Percentiles rank a stretch among this genome's conserved stretches.
phyloP scores from a whole-genome alignment of 768 basidiomycete genomes.

The Sistotremastrum niveocremeum region DNA sequence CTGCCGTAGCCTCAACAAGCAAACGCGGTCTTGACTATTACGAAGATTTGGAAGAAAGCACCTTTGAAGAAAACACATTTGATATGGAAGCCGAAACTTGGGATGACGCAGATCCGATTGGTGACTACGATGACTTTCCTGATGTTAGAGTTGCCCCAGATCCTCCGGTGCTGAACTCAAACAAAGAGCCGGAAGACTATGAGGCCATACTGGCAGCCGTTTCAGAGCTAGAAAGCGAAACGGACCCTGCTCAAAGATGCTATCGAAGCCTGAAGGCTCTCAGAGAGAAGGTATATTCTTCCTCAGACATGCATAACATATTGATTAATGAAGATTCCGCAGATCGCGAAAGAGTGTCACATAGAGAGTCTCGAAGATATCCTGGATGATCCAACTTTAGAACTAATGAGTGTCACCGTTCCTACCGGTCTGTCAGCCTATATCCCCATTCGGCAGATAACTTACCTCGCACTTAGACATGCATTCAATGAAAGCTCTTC shows the following conservation, averaged over 20 bases:
- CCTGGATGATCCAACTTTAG: conserved; percentile 4
- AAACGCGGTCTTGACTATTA: conserved; percentile 4
- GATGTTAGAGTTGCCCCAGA: not conserved
- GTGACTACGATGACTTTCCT: not conserved
- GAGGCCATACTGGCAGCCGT: too few relatives aligned
- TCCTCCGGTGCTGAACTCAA: too few relatives aligned
- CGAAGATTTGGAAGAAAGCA: conserved; percentile 1
- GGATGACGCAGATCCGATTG: not conserved
- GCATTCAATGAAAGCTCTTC: conserved; percentile 3
- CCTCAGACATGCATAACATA: not conserved
- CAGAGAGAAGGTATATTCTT: conserved; percentile 1
- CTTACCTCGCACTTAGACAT: conserved; percentile 5
- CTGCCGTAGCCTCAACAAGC: not conserved
- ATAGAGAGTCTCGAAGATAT: conserved; percentile 1
- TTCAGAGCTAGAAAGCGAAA: too few relatives aligned
- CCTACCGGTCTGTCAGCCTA: conserved; percentile 5
- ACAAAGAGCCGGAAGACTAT: too few relatives aligned
- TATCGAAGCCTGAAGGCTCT: conserved; percentile 3
- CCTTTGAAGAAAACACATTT: not conserved
- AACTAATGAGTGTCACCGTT: conserved; percentile 4
- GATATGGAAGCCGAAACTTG: conserved; percentile 2
- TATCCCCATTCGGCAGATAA: not conserved
- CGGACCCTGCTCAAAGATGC: conserved; percentile 3
- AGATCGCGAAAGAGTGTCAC: conserved; percentile 3
- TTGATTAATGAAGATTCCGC: not conserved